Conservation (phyloP, 305 asterid genomes). For the Fraxinus ornus region DNA sequence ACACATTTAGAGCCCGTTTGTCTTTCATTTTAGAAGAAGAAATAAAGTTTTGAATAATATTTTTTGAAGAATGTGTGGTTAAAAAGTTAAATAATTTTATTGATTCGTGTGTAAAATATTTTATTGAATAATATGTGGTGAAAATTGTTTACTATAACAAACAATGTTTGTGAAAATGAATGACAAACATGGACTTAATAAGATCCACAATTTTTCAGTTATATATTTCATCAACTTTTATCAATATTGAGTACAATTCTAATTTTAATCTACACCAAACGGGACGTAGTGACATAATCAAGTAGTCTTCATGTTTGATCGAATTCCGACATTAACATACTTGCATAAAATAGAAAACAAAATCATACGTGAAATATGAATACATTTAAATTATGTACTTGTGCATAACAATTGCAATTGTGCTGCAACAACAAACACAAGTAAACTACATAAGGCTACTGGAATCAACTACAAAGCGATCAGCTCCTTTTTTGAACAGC, state of each 20-base stretch:
- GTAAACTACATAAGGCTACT: not conserved
- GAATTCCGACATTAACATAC: not conserved
- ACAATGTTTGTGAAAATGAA: no score
- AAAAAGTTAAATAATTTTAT: no score
- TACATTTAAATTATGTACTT: not conserved
- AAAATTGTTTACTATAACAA: no score
- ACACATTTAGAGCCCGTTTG: no score
- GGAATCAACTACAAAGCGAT: not conserved
- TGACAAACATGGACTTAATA: no score
- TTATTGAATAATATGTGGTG: no score
- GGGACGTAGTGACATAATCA: not conserved
- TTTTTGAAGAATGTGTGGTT: no score
- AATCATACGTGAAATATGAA: not conserved
- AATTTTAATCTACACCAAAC: not conserved
- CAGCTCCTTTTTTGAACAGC: slow-evolving; percentile 3
- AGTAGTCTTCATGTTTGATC: not conserved
- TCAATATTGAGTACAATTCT: not conserved
- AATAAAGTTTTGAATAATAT: no score
- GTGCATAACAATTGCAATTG: not conserved
- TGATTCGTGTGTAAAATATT: no score
- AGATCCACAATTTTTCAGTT: no score
- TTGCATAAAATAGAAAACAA: not conserved
- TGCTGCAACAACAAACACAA: not conserved
- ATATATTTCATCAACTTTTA: no score
- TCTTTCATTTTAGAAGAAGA: no score